Base-by-base conservation (phyloP, 164 flowering plant genomes). In the Cinnamomum micranthum region DNA sequence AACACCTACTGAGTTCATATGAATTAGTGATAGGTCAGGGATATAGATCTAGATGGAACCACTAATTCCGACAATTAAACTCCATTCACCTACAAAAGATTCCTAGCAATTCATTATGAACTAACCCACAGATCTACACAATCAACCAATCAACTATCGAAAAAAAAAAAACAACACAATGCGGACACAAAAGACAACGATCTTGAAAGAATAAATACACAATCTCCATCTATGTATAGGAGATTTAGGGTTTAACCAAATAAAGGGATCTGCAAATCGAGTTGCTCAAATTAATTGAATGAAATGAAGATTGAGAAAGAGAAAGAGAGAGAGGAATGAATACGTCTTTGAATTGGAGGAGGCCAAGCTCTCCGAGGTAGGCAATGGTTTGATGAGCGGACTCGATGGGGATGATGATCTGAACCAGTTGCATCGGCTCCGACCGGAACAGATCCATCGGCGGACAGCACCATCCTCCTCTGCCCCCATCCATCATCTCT, bases 321-420 rank as follows among this genome's bases (percentile, higher is more conserved):
- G 28, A 4, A 1, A 55, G 60, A 35, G 28, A 4, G 2, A 12
- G 20, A 19, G 28, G 2, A 12, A 70, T n/a, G 41, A 23, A 59
- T 51, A 95, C 99, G 73, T 95, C 99, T 85, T 92, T 92, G 88
- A 95, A 93, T 78, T 95, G 99, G 60, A 95, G 31, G 68, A 93
- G 91, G 75, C 97, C 99, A 71, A 92, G 83, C 41, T 91, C 92
- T 2, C 99, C 99, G 72, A 95, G 92, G 72, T 91, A 93, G 19
- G 94, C 86, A 81, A 92, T 82, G 76, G 96, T 85, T 63, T 73
- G 87, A 69, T 92, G 97, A 80, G 97, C 88, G 51, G 99, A 90
- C 71, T 95, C 99, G 65, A 92, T 83, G 50, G 99, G 98, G 80
- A 95, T 82, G 84, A 95, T 95, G 83, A 95, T 81, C 77, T 93